Percentiles rank a stretch among this genome's conserved stretches.
These are phyloP conservation scores for Pythium plurisporium DNA, from an alignment of 352 stramenopile species.

Conservation along the genomic window DNA sequence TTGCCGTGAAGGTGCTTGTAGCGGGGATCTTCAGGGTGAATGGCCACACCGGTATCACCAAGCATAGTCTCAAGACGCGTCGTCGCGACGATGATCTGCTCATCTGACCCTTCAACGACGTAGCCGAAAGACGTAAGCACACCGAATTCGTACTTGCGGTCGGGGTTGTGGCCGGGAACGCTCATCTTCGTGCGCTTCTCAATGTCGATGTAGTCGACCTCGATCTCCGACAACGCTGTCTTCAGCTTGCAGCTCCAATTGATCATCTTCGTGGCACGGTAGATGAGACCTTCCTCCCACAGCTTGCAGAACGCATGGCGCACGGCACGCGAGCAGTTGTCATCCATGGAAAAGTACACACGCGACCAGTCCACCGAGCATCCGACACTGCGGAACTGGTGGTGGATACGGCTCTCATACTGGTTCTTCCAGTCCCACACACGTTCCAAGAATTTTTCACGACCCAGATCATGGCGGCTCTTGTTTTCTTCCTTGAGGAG, in stretches of 20 bases:
- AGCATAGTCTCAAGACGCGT: constrained; percentile 99
- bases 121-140: constrained; percentile 98
- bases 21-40: constrained; percentile 97
- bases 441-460: constrained; percentile 92
- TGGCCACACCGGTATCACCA: constrained; percentile 96
- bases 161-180: constrained; percentile 94
- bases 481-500: constrained; percentile 81
- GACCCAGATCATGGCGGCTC: constrained; percentile 83
- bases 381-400: constrained; percentile 90
- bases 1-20: constrained; percentile 99
- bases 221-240: constrained; percentile 94
- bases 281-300: constrained; percentile 94
- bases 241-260: constrained; percentile 99
- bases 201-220: constrained; percentile 99
- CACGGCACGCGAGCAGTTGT: constrained; percentile 96
- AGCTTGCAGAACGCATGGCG: constrained; percentile 96
- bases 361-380: constrained; percentile 96
- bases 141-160: constrained; percentile 98
- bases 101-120: constrained; percentile 87
- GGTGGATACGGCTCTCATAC: constrained; percentile 82
- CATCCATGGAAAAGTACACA: constrained; percentile 99
- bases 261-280: constrained; percentile 97
- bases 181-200: constrained; percentile 94
- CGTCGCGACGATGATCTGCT: constrained; percentile 82
- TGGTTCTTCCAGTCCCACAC: constrained; percentile 98